phyloP scores from a whole-genome alignment of 441 rosid genomes.

The Syzygium malaccense region DNA sequence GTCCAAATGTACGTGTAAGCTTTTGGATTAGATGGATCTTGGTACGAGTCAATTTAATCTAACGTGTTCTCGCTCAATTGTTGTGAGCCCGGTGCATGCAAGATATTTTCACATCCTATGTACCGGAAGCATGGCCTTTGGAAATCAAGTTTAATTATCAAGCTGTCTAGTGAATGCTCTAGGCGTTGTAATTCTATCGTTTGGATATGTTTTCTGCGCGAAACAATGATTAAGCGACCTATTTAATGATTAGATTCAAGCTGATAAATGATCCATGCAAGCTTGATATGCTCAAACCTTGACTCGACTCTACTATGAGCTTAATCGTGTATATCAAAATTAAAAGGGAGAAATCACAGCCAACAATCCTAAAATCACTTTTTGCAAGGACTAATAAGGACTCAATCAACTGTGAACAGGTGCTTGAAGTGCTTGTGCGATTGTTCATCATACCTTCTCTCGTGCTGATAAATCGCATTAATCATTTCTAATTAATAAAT shows the following conservation, averaged over 20 bases:
- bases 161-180: not conserved
- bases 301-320: not conserved
- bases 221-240: not conserved
- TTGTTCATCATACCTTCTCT: not conserved
- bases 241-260: not conserved
- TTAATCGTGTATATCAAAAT: not conserved
- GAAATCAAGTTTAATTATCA: not conserved
- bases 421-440: not conserved
- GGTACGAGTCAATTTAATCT: not conserved
- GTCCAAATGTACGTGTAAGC: not conserved
- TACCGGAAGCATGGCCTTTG: not conserved
- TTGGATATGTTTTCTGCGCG: not conserved
- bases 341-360: not conserved
- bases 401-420: not conserved
- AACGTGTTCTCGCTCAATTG: not conserved
- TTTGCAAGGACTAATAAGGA: not conserved
- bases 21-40: not conserved
- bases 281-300: not conserved
- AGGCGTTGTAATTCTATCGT: not conserved
- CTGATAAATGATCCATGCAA: not conserved
- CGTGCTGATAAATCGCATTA: not conserved
- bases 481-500: not conserved
- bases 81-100: not conserved
- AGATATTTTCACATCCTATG: not conserved
- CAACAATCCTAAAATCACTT: not conserved